phyloP scores from a whole-genome alignment of 495 filamentous ascomycete genomes.

The Penicillium turbatum region DNA sequence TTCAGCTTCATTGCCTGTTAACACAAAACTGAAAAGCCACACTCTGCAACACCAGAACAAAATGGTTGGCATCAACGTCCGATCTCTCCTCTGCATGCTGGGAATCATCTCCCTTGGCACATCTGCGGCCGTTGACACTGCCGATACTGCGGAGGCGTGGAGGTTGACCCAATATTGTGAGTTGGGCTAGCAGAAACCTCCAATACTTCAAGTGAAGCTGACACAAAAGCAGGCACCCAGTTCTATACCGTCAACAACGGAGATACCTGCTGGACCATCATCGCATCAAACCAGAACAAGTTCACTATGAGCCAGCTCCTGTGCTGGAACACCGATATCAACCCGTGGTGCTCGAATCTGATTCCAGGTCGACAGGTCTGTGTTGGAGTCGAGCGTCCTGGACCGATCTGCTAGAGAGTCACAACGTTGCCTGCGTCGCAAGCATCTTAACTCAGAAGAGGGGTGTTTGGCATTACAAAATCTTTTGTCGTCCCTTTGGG shows the following conservation, averaged over 20 bases:
- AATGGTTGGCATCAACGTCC: constrained; percentile 13
- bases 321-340: constrained; percentile 31
- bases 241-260: constrained; percentile 17
- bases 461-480: not conserved
- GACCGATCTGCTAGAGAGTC: constrained; percentile 9
- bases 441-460: not conserved
- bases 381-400: constrained; percentile 13
- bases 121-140: constrained; percentile 8
- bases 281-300: constrained; percentile 9
- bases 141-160: not conserved
- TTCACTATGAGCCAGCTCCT: constrained; percentile 24
- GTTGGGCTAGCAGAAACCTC: not conserved
- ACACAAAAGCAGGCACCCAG: constrained; percentile 13
- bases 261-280: constrained; percentile 30
- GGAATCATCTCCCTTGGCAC: constrained; percentile 13
- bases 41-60: not conserved
- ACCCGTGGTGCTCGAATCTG: constrained; percentile 23
- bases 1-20: not conserved
- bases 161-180: constrained; percentile 12
- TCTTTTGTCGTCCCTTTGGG: no score
- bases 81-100: constrained; percentile 10
- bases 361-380: constrained; percentile 25
- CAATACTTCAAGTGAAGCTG: no score
- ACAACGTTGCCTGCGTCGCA: not conserved
- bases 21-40: not conserved